phyloP scores from a whole-genome alignment of 805 yeast species.

The Jamesozyma piceae region DNA sequence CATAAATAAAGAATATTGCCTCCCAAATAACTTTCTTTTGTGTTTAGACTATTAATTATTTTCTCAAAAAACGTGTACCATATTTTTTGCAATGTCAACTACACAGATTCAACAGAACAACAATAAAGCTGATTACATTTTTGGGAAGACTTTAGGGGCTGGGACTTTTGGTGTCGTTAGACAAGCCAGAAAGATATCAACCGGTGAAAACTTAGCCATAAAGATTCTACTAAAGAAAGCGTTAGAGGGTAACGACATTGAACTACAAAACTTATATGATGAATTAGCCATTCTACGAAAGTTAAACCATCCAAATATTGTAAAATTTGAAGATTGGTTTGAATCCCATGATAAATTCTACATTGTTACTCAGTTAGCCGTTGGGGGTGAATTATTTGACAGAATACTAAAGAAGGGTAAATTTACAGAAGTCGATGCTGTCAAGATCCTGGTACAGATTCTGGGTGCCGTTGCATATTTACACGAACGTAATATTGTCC shows the following conservation, averaged over 20 bases:
- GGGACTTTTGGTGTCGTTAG: conserved; percentile 93
- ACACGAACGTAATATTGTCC: conserved; percentile 73
- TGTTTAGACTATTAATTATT: no score
- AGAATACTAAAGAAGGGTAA: conserved; percentile 71
- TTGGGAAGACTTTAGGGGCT: conserved; percentile 83
- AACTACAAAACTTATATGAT: conserved; percentile 55
- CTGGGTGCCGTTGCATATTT: conserved; percentile 70
- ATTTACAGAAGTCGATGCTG: conserved; percentile 85
- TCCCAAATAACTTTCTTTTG: no score
- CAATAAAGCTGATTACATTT: conserved; percentile 58
- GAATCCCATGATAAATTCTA: conserved; percentile 87
- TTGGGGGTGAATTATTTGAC: conserved; percentile 93
- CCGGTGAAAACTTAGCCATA: conserved; percentile 72
- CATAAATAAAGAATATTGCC: no score
- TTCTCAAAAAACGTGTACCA: no score
- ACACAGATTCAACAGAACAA: background rate
- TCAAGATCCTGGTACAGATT: conserved; percentile 63
- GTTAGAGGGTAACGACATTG: conserved; percentile 59
- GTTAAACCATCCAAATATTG: conserved; percentile 75
- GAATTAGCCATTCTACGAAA: conserved; percentile 66
- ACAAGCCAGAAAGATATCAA: conserved; percentile 47
- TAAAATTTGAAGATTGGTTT: conserved; percentile 86
- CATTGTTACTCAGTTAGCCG: conserved; percentile 87
- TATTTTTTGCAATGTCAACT: no score
- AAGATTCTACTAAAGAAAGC: conserved; percentile 84